Percentiles rank a stretch among this genome's conserved stretches.
These are phyloP conservation scores for Fusarium verticillioides DNA, from an alignment of 2,329 filamentous ascomycete species.

Conservation along the genomic window DNA sequence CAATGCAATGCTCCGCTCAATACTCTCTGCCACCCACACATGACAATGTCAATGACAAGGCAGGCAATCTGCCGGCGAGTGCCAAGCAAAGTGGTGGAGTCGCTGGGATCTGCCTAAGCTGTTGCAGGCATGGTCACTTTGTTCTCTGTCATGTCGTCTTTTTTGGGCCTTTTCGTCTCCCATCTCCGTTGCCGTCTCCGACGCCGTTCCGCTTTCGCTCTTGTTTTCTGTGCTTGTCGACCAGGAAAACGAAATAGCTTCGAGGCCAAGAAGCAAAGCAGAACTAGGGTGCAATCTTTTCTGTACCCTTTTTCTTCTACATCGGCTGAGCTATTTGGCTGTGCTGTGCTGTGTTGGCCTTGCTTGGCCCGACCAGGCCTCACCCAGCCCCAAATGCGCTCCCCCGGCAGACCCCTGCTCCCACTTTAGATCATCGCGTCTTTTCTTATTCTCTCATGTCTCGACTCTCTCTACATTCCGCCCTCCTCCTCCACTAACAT, in stretches of 20 bases:
- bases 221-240: slow-evolving; percentile 1
- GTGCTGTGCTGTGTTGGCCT: not conserved
- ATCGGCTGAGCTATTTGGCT: slow-evolving; percentile 2
- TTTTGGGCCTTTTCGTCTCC: slow-evolving; percentile 22
- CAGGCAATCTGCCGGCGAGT: slow-evolving; percentile 28
- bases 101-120: slow-evolving; percentile 23
- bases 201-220: slow-evolving; percentile 12
- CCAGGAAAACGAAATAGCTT: not conserved
- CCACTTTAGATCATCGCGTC: slow-evolving; percentile 35
- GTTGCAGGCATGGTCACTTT: slow-evolving; percentile 21
- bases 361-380: slow-evolving; percentile 3
- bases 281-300: not conserved
- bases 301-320: not conserved
- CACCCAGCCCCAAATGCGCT: slow-evolving; percentile 19
- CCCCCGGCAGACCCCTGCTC: slow-evolving; percentile 20
- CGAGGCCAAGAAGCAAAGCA: not conserved
- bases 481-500: slow-evolving; percentile 36
- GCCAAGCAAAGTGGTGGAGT: slow-evolving; percentile 31
- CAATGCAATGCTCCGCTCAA: slow-evolving; percentile 17
- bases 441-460: slow-evolving; percentile 16
- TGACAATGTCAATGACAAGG: slow-evolving; percentile 18
- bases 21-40: not conserved
- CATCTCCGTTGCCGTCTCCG: slow-evolving; percentile 26
- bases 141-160: slow-evolving; percentile 24
- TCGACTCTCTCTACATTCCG: not conserved